Evolutionary conservation across 2,329 filamentous ascomycete genomes (phyloP), one percentile per base, ranked within the genome.

Genomic region (Penicillium sp.): DNA sequence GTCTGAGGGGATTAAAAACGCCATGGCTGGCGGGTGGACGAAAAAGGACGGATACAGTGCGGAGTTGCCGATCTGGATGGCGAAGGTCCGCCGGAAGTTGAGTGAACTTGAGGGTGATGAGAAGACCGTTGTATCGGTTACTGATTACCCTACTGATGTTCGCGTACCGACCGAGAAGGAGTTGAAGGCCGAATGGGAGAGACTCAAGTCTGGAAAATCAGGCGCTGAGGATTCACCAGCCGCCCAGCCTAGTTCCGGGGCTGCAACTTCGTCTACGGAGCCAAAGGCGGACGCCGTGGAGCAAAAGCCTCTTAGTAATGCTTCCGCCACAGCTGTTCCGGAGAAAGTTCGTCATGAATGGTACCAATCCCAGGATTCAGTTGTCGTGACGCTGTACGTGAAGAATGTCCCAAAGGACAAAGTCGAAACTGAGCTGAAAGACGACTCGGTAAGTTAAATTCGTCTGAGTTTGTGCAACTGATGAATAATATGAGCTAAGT

Each of bases 301-400:
- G 37, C 13, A 51, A 29, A 22, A 27, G 19, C 4, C 48, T 46
- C 21, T 24, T 21, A 45, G 14, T 16, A 31, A 24, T 27, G 31
- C 24, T 41, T 19, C 35, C 9, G 19, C 53, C 46, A n/a, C 59
- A 33, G 26, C 24, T 56, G 39, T 55, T 27, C 27, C 50, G 1
- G 39, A 53, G 57, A 88, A 88, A 69, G 83, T 89, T 62, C 82
- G 86, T 55, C 81, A 88, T 65, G 87, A 90, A 57, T 90, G 86
- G 86, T 89, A 88, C 65, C 86, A 90, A 67, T 86, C 81, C 46
- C 75, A 75, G 16, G 80, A 85, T n/a, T 81, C 74, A 11, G 80
- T 90, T 51, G 84, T 83, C 27, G 79, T 90, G 63, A 86, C 83
- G 1, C 76, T 90, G n/a, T 81, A 89, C 51, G 85, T 84, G 2